Conservation (phyloP, 164 flowering plant genomes). For the Santalum album region DNA sequence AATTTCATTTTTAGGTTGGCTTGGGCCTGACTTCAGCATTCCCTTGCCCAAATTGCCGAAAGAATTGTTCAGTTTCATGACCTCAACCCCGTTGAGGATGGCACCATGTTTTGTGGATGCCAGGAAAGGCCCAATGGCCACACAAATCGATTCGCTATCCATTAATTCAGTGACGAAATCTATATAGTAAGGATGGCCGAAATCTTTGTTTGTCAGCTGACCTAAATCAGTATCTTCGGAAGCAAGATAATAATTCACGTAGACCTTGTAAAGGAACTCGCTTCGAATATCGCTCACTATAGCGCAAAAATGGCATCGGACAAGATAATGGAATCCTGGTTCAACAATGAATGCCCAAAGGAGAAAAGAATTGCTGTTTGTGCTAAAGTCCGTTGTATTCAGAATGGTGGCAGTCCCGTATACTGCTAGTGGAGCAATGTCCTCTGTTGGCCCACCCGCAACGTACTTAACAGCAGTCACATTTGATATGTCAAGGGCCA, state of each 20-base stretch:
- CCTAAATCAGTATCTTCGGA: neutral
- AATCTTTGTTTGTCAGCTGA: neutral
- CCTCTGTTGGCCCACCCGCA: conserved; percentile 25
- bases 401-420: conserved; percentile 51
- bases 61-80: neutral
- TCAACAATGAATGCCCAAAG: conserved; percentile 67
- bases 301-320: neutral
- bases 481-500: conserved; percentile 26
- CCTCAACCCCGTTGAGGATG: conserved; percentile 1
- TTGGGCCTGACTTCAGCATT: too few relatives aligned
- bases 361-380: conserved; percentile 47
- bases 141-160: neutral
- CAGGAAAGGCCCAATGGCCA: neutral
- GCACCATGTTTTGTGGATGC: neutral
- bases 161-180: neutral
- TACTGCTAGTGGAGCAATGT: conserved; percentile 55
- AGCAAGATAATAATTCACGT: neutral
- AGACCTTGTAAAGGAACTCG: neutral
- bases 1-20: too few relatives aligned
- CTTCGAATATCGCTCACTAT: neutral
- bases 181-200: neutral
- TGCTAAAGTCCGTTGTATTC: conserved; percentile 28
- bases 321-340: conserved; percentile 32
- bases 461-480: conserved; percentile 38
- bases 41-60: neutral